Evolutionary conservation across 148 eudicot genomes (phyloP), one percentile per base, ranked within the genome.

Genomic region (Limonium bicolor): DNA sequence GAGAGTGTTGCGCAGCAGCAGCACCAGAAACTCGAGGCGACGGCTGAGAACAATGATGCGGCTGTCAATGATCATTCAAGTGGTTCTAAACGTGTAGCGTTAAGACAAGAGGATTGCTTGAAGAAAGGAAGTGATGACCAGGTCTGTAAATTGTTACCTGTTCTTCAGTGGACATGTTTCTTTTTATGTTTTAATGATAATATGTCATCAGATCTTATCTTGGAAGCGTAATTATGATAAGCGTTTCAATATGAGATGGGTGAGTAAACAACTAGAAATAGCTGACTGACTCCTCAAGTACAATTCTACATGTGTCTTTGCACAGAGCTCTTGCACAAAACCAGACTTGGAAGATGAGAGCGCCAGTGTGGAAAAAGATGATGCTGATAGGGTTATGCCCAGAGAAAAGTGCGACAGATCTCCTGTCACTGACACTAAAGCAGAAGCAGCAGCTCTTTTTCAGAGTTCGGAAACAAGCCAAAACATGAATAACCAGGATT

Each of bases 101-200:
- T 65, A 50, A 63, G 65, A 37, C 66, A 69, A 50, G 61, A 69
- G 51, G 76, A 65, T 51, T 59, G 80, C 64, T 60, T 68, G 46
- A 79, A 70, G 65, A 84, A 82, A 80, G 94, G 81, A 63, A 88
- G 84, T 54, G 93, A 84, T 72, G 94, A 80, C 60, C 84, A 88
- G 93, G 97, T 88, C 18, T 64, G 63, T 41, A 24, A 52, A 44
- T 20, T 23, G 21, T 33, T 17, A 21, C 21, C 20, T 23, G 28
- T 21, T 35, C 21, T 22, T n/a, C 25, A 12, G 20, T 5, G 15
- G 15, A 19, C 4, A 14, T 30, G 42, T 49, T 14, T 26, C 26
- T 27, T 33, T 18, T 26, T 27, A 47, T 56, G 20, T 21, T 35
- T 39, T 37, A 22, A 37, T 8, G 3, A 19, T 8, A 8, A 13